A percentile compares a stretch with the other conserved stretches of the same genome.
Evolutionary conservation across 257 asterid genomes (phyloP).

Genomic region (Penstemon eatonii): DNA sequence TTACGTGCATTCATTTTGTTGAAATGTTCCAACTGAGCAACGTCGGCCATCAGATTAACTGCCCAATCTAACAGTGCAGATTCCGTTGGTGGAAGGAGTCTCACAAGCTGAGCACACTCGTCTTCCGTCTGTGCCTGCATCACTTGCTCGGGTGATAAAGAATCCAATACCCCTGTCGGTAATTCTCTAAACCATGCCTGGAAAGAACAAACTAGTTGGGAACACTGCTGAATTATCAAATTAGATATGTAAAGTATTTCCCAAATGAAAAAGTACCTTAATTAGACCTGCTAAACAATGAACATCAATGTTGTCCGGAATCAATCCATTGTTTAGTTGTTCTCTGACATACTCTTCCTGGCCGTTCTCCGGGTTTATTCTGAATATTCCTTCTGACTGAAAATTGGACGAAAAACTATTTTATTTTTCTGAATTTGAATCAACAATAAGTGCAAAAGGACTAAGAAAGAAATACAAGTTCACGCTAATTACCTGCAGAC

Average conservation of each 20-base stretch:
- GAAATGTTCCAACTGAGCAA: conserved; percentile 52
- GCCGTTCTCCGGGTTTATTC: conserved; percentile 47
- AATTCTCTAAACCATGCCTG: conserved; percentile 70
- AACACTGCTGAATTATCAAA: neutral
- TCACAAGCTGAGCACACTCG: conserved; percentile 48
- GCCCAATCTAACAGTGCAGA: conserved; percentile 67
- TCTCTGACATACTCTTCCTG: conserved; percentile 51
- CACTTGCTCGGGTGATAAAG: conserved; percentile 54
- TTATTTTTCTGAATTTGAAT: neutral
- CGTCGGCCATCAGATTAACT: conserved; percentile 62
- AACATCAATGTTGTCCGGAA: conserved; percentile 47
- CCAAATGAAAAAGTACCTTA: conserved; percentile 31
- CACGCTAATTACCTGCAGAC: conserved; percentile 43
- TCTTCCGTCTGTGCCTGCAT: conserved; percentile 57
- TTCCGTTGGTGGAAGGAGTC: conserved; percentile 59
- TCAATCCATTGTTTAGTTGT: conserved; percentile 42
- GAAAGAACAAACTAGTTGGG: neutral
- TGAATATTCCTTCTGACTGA: conserved; percentile 53
- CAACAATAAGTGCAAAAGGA: neutral
- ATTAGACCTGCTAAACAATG: conserved; percentile 54
- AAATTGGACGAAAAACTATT: neutral
- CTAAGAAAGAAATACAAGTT: neutral
- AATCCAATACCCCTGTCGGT: conserved; percentile 54
- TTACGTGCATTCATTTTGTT: conserved; percentile 71
- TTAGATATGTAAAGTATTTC: neutral